Evolutionary conservation across 768 basidiomycete species (phyloP).

Genomic region (Mycena latifolia): DNA sequence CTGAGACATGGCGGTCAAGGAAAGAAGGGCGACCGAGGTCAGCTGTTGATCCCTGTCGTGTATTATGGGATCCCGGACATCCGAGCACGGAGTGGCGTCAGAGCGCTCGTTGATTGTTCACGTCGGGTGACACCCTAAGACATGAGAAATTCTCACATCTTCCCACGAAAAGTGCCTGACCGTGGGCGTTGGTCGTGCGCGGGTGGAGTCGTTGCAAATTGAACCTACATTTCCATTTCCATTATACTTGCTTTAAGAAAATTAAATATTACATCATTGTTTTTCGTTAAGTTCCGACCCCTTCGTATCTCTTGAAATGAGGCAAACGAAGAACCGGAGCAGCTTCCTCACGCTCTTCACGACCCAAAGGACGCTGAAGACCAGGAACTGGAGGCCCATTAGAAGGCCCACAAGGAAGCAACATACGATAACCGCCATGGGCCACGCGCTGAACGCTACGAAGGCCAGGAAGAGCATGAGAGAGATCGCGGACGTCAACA

Average conservation of each 20-base stretch:
- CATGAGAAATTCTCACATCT: neutral
- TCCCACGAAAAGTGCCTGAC: no score
- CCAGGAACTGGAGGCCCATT: conserved; percentile 63
- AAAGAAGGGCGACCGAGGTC: conserved; percentile 13
- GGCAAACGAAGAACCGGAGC: conserved; percentile 11
- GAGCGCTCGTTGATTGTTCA: no score
- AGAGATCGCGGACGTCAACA: conserved; percentile 66
- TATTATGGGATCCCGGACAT: conserved; percentile 3
- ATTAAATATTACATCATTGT: neutral
- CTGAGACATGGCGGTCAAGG: conserved; percentile 31
- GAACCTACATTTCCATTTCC: neutral
- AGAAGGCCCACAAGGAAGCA: conserved; percentile 70
- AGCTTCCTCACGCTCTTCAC: conserved; percentile 13
- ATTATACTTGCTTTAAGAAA: conserved; percentile 1
- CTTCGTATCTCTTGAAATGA: neutral
- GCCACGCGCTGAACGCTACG: conserved; percentile 76
- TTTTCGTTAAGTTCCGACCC: conserved; percentile 18
- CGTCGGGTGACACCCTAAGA: no score
- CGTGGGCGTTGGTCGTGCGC: no score
- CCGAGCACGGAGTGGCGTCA: no score
- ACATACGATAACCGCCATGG: conserved; percentile 68
- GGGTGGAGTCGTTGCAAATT: no score
- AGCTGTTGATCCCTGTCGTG: conserved; percentile 6
- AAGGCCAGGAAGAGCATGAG: conserved; percentile 71
- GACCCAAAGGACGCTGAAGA: conserved; percentile 23